Conservation (phyloP, 2,329 filamentous ascomycete species). For the Fusarium irregulare region DNA sequence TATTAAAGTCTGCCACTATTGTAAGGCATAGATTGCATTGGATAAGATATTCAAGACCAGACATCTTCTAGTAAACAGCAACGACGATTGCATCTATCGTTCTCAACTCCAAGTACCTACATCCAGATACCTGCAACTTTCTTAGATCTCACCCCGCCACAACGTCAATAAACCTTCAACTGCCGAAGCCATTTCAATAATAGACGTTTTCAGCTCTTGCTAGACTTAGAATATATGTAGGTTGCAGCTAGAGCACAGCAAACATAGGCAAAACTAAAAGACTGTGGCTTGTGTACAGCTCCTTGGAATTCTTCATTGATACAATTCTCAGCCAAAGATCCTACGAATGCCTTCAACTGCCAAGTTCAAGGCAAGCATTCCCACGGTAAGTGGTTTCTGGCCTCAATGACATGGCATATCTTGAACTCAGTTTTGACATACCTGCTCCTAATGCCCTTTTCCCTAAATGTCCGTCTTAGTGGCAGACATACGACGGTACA, state of each 20-base stretch:
- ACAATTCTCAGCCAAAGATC: neutral
- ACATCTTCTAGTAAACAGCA: neutral
- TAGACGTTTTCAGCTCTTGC: conserved; percentile 10
- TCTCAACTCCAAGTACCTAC: neutral
- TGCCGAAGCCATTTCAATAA: conserved; percentile 5
- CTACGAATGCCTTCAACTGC: neutral
- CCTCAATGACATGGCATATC: neutral
- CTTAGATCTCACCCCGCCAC: neutral
- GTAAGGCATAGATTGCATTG: neutral
- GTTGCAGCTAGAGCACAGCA: neutral
- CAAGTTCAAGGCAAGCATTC: conserved; percentile 19
- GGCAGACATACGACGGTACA: conserved; percentile 2
- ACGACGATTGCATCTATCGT: too few species aligned
- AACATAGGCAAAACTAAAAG: neutral
- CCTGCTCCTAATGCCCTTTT: neutral
- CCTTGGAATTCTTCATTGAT: neutral
- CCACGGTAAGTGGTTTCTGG: neutral
- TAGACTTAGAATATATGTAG: conserved; percentile 1
- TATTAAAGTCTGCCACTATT: neutral
- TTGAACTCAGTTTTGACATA: too few species aligned
- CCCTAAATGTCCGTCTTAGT: neutral
- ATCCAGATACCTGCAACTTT: neutral
- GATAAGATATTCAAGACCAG: too few species aligned
- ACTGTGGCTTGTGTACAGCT: neutral
- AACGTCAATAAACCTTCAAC: conserved; percentile 7